phyloP scores from a whole-genome alignment of 495 filamentous ascomycete genomes.

The Penicillium alfredii region DNA sequence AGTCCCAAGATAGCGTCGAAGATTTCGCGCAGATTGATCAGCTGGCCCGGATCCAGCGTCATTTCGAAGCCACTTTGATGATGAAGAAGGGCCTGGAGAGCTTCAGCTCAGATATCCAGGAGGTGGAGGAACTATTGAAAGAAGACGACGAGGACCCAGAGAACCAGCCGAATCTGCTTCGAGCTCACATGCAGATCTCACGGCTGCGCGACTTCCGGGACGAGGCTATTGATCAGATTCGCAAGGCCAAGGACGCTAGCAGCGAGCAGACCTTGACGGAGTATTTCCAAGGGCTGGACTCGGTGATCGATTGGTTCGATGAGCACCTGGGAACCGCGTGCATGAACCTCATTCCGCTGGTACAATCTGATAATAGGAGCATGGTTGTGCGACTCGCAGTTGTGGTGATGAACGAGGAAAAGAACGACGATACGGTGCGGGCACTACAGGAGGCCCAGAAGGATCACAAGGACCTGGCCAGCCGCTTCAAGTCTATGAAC shows the following conservation, averaged over 20 bases:
- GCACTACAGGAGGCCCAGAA: conserved; percentile 90
- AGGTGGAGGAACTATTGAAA: conserved; percentile 65
- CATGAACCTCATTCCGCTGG: conserved; percentile 80
- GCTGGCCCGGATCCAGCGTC: conserved; percentile 86
- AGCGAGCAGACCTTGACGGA: conserved; percentile 75
- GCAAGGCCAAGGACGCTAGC: conserved; percentile 63
- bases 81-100: conserved; percentile 87
- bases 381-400: conserved; percentile 87
- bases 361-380: conserved; percentile 76
- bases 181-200: conserved; percentile 85
- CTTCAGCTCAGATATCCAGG: conserved; percentile 69
- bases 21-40: conserved; percentile 97
- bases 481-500: conserved; percentile 88
- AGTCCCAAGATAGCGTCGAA: conserved; percentile 90
- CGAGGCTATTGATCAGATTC: conserved; percentile 92
- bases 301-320: conserved; percentile 88
- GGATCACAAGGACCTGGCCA: conserved; percentile 89
- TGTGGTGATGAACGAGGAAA: conserved; percentile 92
- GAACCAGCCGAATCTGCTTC: conserved; percentile 86
- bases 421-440: conserved; percentile 82
- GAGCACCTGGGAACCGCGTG: conserved; percentile 85
- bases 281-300: conserved; percentile 82
- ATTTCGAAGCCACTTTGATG: conserved; percentile 83
- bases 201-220: conserved; percentile 88
- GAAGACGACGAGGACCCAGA: conserved; percentile 81